phyloP scores from a whole-genome alignment of 2,329 filamentous ascomycete genomes.

The Microcera coccophila region DNA sequence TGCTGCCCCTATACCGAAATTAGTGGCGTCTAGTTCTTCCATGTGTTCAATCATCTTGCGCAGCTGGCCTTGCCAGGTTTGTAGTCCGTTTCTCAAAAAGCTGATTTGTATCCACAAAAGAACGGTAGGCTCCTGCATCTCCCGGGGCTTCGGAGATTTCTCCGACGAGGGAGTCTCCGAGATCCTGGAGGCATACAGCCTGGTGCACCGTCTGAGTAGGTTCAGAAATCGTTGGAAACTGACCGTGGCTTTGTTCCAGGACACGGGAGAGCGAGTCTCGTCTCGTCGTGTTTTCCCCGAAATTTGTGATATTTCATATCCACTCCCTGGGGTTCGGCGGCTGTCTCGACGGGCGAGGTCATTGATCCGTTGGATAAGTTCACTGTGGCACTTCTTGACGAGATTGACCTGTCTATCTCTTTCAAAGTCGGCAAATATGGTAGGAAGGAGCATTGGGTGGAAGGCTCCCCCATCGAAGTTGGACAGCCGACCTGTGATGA shows the following conservation, averaged over 20 bases:
- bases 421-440: constrained; percentile 16
- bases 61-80: constrained; percentile 19
- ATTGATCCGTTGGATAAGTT: background rate
- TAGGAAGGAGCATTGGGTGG: constrained; percentile 15
- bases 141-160: background rate
- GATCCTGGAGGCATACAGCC: background rate
- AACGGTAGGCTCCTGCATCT: background rate
- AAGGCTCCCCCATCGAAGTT: constrained; percentile 6
- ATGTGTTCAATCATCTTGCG: constrained; percentile 18
- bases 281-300: background rate
- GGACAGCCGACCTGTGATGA: constrained; percentile 4
- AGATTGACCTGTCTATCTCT: constrained; percentile 12
- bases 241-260: background rate
- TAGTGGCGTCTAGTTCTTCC: constrained; percentile 3
- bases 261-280: background rate
- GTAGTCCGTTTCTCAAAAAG: constrained; percentile 13
- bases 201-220: background rate
- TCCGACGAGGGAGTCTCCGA: background rate
- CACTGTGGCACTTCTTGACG: background rate
- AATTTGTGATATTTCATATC: background rate
- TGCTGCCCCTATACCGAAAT: background rate
- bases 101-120: constrained; percentile 19
- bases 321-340: background rate
- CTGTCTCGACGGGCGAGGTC: background rate
- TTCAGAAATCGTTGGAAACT: background rate